Base-by-base conservation (phyloP, 2,329 filamentous ascomycete species). In the Colletotrichum echinochloae region DNA sequence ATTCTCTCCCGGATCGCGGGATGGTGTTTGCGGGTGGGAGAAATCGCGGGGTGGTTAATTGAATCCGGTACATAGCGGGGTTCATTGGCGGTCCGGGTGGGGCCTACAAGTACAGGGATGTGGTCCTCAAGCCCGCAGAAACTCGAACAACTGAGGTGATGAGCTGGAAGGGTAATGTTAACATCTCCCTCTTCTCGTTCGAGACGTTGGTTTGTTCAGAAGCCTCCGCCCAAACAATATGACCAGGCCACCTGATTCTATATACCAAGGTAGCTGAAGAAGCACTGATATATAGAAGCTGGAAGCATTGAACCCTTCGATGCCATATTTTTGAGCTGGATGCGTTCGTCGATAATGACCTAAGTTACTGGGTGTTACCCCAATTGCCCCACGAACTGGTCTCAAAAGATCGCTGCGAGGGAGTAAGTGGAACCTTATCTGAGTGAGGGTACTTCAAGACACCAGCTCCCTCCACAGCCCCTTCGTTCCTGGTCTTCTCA, bases 61-160 rank as follows among this genome's bases (percentile, higher is more conserved):
- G 60, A 62, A 35, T 68, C 59, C 64, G 20, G 61, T 70, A 33
- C 8, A 33, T 33, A 54, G 68, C 52, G 68, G 64, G 67, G 64
- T 70, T 54, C 51, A 26, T 35, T 30, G 28, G 16, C 39, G 28
- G 23, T 39, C 35, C 26, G 18, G 30, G 66, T 64, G 65, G 65
- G 9, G 28, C 33, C n/a, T 39, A 12, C 44, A 18, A 30, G 37
- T 39, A 12, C 44, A 18, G 37, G 37, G 52, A 30, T n/a, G n/a
- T 6, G 4, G 41, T 44, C 20, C 39, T 39, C 18, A 18, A 41
- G 18, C 18, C 18, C 39, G 20, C 6, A 26, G 37, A 57, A 48
- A 23, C 48, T 49, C 48, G 23, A 49, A 49, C 14, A 3, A 49
- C 14, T n/a, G 23, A 28, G 23, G 14, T 7, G 48, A 23, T 30